phyloP scores from a whole-genome alignment of 2,329 filamentous ascomycete species.

The Pyrenochaeta sp. region DNA sequence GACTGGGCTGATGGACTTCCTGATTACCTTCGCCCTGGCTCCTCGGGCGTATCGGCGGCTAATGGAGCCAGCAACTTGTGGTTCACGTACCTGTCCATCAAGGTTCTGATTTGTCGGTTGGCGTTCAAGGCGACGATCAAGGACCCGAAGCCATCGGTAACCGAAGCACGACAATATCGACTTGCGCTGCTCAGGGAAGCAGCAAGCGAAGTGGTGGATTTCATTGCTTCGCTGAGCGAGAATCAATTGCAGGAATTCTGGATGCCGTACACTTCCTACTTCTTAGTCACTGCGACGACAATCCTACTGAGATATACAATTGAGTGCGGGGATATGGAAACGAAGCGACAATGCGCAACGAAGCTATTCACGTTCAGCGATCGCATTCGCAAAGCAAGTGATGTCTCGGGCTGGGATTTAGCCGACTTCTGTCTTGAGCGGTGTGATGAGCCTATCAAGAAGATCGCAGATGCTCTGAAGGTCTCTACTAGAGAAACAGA shows the following conservation, averaged over 20 bases:
- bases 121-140: constrained; percentile 15
- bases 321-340: constrained; percentile 14
- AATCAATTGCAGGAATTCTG: constrained; percentile 25
- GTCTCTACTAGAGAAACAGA: neutral
- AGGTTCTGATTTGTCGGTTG: constrained; percentile 19
- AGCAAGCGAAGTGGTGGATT: constrained; percentile 11
- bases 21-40: constrained; percentile 1
- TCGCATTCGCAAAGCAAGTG: constrained; percentile 13
- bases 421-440: constrained; percentile 29
- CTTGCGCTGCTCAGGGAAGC: constrained; percentile 18
- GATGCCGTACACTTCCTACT: constrained; percentile 29
- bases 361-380: constrained; percentile 15
- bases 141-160: neutral
- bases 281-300: constrained; percentile 25
- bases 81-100: constrained; percentile 24
- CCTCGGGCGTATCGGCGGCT: neutral
- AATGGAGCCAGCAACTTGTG: constrained; percentile 27
- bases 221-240: constrained; percentile 13
- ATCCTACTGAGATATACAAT: constrained; percentile 24
- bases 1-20: constrained; percentile 21
- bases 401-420: constrained; percentile 19
- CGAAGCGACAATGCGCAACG: constrained; percentile 9
- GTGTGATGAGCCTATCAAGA: constrained; percentile 27
- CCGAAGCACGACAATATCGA: constrained; percentile 16
- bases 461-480: constrained; percentile 19